These are phyloP conservation scores for Cynanchum wilfordii DNA, from an alignment of 257 asterid genomes.

Conservation along the genomic window DNA sequence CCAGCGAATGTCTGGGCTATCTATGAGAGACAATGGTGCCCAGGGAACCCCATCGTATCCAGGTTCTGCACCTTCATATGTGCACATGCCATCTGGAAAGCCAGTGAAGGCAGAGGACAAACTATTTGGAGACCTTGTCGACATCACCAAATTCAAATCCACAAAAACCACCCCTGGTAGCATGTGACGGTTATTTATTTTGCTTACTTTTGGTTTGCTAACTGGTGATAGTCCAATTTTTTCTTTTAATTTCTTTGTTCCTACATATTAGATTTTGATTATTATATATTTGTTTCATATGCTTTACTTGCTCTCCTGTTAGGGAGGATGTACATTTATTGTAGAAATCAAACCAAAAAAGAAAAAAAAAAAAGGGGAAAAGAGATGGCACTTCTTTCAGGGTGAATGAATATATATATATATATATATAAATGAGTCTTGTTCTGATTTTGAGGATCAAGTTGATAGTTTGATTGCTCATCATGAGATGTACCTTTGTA, in stretches of 20 bases:
- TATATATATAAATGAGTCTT: not conserved
- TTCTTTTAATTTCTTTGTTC: slow-evolving; percentile 9
- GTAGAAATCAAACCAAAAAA: slow-evolving; percentile 18
- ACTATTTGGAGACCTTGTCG: slow-evolving; percentile 77
- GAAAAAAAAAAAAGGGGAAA: not conserved
- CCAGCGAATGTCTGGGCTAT: slow-evolving; percentile 64
- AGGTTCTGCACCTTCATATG: slow-evolving; percentile 37
- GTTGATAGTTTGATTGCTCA: not conserved
- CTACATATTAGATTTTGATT: slow-evolving; percentile 11
- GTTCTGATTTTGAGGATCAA: not conserved
- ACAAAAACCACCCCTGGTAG: slow-evolving; percentile 41
- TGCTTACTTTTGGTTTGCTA: slow-evolving; percentile 10
- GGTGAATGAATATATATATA: slow-evolving; percentile 9
- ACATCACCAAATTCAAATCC: slow-evolving; percentile 53
- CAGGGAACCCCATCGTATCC: slow-evolving; percentile 31
- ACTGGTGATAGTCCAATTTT: slow-evolving; percentile 7
- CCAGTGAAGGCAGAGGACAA: slow-evolving; percentile 77
- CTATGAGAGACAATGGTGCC: slow-evolving; percentile 60
- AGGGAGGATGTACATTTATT: slow-evolving; percentile 26
- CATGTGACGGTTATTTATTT: slow-evolving; percentile 29
- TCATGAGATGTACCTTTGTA: not conserved
- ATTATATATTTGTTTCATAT: slow-evolving; percentile 22
- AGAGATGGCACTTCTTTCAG: slow-evolving; percentile 8
- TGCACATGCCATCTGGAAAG: slow-evolving; percentile 48
- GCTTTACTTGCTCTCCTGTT: slow-evolving; percentile 16